Base-by-base conservation (phyloP, 495 filamentous ascomycete genomes). In the Staphylotrichum longicolle region DNA sequence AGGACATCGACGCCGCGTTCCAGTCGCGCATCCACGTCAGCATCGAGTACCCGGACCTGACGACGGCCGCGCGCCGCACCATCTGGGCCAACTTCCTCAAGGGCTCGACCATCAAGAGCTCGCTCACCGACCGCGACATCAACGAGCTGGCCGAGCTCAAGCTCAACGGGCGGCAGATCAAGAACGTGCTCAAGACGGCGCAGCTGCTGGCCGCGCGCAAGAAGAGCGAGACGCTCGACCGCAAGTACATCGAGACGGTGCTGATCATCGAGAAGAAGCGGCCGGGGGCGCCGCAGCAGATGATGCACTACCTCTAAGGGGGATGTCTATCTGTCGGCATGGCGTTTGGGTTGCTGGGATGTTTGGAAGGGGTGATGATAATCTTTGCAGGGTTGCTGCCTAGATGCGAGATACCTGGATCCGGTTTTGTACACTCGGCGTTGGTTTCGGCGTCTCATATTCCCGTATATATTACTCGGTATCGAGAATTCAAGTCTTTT, bases 141-240 rank as follows among this genome's bases (percentile, higher is more conserved):
- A 63, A 59, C 35, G 67, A 80, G 48, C 62, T 84, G 15, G 67
- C 71, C 3, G 61, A 70, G 63, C 63, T 72, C 44, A 66, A 71
- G 44, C 63, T 76, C 34, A 79, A 80, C 48, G 76, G 75, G 15
- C 70, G 73, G 8, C 66, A 72, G 63, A 84, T 84, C 63, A 84
- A 82, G 73, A 83, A 85, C 50, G 66, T 81, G 9, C 61, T 84
- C 47, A 81, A 81, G 67, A 81, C 80, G 11, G 72, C 74, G 7
- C 70, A 74, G 60, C 61, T 76, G 32, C 57, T 76, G 12, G 74
- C 74, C 7, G 50, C 64, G 3, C 56, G 68, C 9, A 66, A 66
- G 55, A 72, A 72, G 65, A 72, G 66, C 64, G 39, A 48, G 35
- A 67, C 60, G 7, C 62, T 72, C 9, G 62, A 72, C 32, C 62